phyloP scores from a whole-genome alignment of 768 basidiomycete species.

The Astraeus odoratus region DNA sequence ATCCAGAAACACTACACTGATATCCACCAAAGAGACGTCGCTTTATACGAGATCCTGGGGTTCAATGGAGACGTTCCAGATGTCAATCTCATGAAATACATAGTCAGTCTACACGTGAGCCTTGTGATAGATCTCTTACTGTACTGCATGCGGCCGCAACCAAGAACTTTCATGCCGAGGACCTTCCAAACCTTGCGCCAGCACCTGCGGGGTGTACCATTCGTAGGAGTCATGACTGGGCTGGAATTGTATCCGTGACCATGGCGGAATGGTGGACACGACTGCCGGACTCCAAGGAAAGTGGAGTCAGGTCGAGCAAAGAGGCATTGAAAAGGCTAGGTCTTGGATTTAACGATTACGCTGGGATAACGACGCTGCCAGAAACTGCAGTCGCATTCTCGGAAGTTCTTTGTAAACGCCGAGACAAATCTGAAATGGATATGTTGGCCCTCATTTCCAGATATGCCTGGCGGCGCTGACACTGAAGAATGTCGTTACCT shows the following conservation, averaged over 20 bases:
- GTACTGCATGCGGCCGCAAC: constrained; percentile 15
- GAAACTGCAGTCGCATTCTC: constrained; percentile 6
- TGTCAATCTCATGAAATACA: constrained; percentile 9
- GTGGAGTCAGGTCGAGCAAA: constrained; percentile 25
- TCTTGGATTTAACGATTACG: constrained; percentile 29
- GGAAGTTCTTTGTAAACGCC: constrained; percentile 13
- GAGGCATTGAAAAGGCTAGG: constrained; percentile 19
- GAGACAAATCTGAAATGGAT: constrained; percentile 15
- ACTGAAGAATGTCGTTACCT: too few relatives aligned
- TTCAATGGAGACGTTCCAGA: constrained; percentile 9
- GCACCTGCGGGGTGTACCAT: constrained; percentile 19
- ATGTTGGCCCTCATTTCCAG: too few relatives aligned
- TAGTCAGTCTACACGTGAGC: constrained; percentile 10
- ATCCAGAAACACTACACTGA: not conserved
- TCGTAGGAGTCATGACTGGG: constrained; percentile 29
- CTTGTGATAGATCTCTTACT: constrained; percentile 17
- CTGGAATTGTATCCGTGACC: constrained; percentile 20
- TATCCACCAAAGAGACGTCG: constrained; percentile 1
- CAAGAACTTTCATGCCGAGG: not conserved
- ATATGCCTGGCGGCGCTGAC: too few relatives aligned
- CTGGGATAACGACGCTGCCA: constrained; percentile 32
- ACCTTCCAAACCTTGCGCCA: not conserved
- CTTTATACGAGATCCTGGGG: constrained; percentile 19
- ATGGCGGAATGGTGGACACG: constrained; percentile 29
- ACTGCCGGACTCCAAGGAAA: not conserved